Evolutionary conservation across 2,329 filamentous ascomycete species (phyloP), one percentile per base, ranked within the genome.

Genomic region (Apiospora koreana): DNA sequence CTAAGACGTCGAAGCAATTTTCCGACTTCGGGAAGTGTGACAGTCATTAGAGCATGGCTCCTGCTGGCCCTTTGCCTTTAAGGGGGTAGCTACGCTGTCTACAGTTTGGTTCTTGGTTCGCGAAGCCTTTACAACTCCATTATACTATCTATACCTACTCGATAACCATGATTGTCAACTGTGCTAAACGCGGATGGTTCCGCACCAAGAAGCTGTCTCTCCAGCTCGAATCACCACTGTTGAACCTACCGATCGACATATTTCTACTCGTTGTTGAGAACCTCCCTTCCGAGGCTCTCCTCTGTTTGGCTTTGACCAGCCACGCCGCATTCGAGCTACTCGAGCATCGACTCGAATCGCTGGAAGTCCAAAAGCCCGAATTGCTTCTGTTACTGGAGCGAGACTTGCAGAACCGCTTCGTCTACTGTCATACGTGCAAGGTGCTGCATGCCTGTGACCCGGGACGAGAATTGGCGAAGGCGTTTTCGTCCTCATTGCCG

Each of bases 341-440:
- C 31, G 54, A 38, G 54, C 54, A 62, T 62, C 28, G 54, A 23
- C 54, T 62, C 54, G 31, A 62, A 31, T 38, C 54, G 9, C 18
- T 62, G 54, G 31, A n/a, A 10, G 31, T 38, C 3, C 54, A 38
- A 62, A 62, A 62, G 31, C 54, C 54, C 54, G 31, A 38, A 5
- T n/a, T 62, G 31, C 31, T 62, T 7, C 31, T n/a, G 18, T 9
- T 62, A 8, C 9, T 62, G 31, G 54, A 62, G 54, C 54, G 54
- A n/a, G 54, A 62, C 54, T 62, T 62, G 18, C 31, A 62, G 54
- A 62, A 62, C 54, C 54, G 54, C 54, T 62, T 62, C 31, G 31
- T 62, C 31, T 62, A 62, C 21, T 62, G 54, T 18, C 54, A 62
- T 14, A 62, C 54, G 9, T 62, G 54, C 54, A 62, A 38, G 9